A percentile compares a stretch with the other conserved stretches of the same genome.
Evolutionary conservation across 2,329 filamentous ascomycete species (phyloP).

Genomic region (Calonectria multiphialidica): DNA sequence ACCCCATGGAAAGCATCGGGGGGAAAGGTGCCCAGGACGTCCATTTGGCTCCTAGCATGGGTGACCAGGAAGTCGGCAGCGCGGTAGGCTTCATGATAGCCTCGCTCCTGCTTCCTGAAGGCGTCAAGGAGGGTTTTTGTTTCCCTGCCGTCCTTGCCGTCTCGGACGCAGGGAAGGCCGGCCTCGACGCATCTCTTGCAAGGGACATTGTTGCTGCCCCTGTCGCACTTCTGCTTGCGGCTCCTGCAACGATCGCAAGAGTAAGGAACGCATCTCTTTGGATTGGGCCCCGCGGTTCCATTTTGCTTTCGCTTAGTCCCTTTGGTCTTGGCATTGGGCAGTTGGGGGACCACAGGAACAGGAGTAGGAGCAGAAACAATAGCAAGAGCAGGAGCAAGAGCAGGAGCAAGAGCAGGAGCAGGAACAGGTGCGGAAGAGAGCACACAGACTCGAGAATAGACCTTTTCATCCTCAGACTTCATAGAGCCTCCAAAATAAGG

Average conservation of each 20-base stretch:
- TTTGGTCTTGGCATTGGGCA: background rate
- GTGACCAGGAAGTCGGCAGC: background rate
- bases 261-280: background rate
- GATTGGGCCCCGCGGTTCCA: background rate
- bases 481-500: too few species aligned
- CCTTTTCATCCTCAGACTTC: too few species aligned
- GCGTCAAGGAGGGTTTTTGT: background rate
- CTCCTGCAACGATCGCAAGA: background rate
- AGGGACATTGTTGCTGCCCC: background rate
- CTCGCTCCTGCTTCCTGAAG: background rate
- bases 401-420: too few species aligned
- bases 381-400: too few species aligned
- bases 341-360: too few species aligned
- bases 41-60: background rate
- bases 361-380: too few species aligned
- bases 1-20: background rate
- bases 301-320: background rate
- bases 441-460: too few species aligned
- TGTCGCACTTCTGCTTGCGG: constrained; percentile 9
- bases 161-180: background rate
- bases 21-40: too few species aligned
- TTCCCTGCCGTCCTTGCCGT: background rate
- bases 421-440: too few species aligned
- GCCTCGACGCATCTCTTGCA: background rate
- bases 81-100: background rate